These are phyloP conservation scores for Ormosia semicastrata DNA, from an alignment of 306 rosid species.

Conservation along the genomic window DNA sequence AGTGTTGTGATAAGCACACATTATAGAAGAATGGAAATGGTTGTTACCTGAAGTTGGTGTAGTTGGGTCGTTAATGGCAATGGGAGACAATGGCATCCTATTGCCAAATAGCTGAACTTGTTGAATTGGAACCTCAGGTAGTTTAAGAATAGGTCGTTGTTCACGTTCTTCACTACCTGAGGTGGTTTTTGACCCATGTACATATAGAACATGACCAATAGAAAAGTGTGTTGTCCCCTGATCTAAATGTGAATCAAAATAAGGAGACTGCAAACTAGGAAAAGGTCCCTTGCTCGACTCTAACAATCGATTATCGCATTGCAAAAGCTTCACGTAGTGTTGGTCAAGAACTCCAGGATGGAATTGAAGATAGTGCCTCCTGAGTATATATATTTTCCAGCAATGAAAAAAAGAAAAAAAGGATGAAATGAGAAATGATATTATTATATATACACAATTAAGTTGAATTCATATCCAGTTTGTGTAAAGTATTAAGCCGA, in stretches of 20 bases:
- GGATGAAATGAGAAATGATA: not conserved
- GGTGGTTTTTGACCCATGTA: not conserved
- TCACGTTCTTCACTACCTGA: not conserved
- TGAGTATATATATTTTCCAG: not conserved
- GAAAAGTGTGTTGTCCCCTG: constrained; percentile 10
- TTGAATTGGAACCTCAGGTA: not conserved
- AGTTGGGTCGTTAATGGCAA: not conserved
- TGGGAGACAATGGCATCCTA: too few species aligned
- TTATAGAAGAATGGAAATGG: not conserved
- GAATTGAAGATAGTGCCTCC: constrained; percentile 44
- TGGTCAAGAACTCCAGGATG: constrained; percentile 47
- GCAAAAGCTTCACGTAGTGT: constrained; percentile 39
- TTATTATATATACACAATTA: not conserved
- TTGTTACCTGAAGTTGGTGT: constrained; percentile 19
- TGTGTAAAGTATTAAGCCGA: not conserved
- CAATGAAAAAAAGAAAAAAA: not conserved
- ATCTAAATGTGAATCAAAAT: constrained; percentile 31
- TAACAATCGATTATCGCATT: constrained; percentile 31
- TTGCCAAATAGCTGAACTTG: not conserved
- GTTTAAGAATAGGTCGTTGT: not conserved
- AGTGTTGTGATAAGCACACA: not conserved
- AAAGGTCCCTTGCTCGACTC: constrained; percentile 36
- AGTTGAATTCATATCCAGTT: not conserved
- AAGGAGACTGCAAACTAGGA: constrained; percentile 34
- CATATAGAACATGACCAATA: not conserved